Evolutionary conservation across 345 rosid species (phyloP), one percentile per base, ranked within the genome.

Genomic region (Orychophragmus violaceus): DNA sequence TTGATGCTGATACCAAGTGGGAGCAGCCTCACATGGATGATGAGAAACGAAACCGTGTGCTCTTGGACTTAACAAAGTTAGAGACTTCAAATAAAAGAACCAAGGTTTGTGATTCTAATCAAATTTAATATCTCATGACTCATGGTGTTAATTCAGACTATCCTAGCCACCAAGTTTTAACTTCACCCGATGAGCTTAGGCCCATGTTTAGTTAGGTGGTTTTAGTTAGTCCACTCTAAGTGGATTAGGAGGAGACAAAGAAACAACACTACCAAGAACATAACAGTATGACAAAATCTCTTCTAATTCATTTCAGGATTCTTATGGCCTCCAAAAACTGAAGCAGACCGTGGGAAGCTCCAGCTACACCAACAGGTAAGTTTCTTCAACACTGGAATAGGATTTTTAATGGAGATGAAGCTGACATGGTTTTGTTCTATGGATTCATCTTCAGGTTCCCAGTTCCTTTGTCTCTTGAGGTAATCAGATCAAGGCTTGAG

Each of bases 331-430:
- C 67, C 83, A 83, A 75, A 88, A 87, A 69, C 72, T 95, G 84
- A 81, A 62, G 68, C 92, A 95, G 74, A 85, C 87, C 7, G 78
- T 87, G 2, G 82, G 85, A 61, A 91, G 83, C 62, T 70, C 91
- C 6, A 81, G 77, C 71, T 95, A 82, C 79, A 83, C 78, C 44
- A 95, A 95, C 84, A 91, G 95, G 99, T 95, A 85, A 46, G 28
- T 22, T 63, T 37, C 14, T 39, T 8, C 42, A 36, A 74, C 42
- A 16, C 30, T 68, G 8, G 45, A 64, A 32, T 60, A 62, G 35
- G 30, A 17, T n/a, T 53, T 50, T 10, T 22, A 18, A 63, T 45
- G 5, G 23, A 51, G 66, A 25, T 0, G 12, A 71, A 42, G 17
- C 62, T 65, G 63, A 71, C 42, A 30, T 48, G 46, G 22, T 35